Evolutionary conservation across 2,329 filamentous ascomycete genomes (phyloP).

Genomic region (Madurella mycetomatis): DNA sequence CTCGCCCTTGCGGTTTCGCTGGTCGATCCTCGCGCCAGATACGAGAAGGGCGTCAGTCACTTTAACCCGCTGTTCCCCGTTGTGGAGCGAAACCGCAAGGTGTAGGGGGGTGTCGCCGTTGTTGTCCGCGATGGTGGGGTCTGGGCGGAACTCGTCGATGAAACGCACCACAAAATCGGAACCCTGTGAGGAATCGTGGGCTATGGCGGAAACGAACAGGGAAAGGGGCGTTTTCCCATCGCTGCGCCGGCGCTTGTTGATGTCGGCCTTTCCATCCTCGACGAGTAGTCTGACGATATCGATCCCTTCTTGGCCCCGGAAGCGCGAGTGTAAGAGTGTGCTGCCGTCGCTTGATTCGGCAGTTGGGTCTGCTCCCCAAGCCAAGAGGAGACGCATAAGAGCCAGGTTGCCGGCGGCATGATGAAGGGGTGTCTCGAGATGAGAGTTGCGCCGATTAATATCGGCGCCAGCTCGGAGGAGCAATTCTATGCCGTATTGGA

Average conservation of each 20-base stretch:
- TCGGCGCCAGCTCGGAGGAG: conserved; percentile 6
- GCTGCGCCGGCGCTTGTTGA: conserved; percentile 21
- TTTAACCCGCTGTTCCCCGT: background rate
- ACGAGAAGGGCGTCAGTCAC: conserved; percentile 1
- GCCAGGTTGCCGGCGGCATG: conserved; percentile 16
- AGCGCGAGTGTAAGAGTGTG: conserved; percentile 16
- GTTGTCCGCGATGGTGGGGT: conserved; percentile 9
- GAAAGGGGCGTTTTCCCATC: conserved; percentile 26
- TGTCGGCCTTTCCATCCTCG: conserved; percentile 22
- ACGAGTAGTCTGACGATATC: conserved; percentile 25
- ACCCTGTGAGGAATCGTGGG: too few relatives aligned
- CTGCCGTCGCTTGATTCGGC: conserved; percentile 14
- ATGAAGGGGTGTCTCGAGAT: conserved; percentile 23
- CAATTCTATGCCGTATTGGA: conserved; percentile 2
- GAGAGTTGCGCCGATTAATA: conserved; percentile 1
- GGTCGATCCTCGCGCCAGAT: conserved; percentile 6
- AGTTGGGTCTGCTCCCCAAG: conserved; percentile 31
- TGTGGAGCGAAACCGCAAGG: background rate
- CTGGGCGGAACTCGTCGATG: conserved; percentile 1
- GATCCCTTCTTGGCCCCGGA: background rate
- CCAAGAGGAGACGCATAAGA: conserved; percentile 26
- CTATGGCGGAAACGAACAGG: too few relatives aligned
- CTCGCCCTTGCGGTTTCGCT: conserved; percentile 1
- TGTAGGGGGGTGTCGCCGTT: conserved; percentile 2
- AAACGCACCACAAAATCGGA: background rate